Evolutionary conservation across 75 land plant species (phyloP).

Genomic region (Cupressus sempervirens): DNA sequence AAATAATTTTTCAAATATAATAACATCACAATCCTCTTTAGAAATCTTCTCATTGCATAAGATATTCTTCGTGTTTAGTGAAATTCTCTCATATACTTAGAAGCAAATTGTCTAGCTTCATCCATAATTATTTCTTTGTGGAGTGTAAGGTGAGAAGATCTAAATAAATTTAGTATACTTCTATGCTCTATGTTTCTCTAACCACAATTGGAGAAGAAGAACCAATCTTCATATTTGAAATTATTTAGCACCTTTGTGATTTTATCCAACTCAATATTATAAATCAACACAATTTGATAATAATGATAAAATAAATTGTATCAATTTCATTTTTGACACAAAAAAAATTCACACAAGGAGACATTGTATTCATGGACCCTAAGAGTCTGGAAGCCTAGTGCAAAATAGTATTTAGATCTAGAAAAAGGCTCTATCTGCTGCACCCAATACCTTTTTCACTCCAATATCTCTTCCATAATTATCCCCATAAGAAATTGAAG

Average conservation of each 20-base stretch:
- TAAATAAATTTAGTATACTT: constrained; percentile 20
- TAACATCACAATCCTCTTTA: not conserved
- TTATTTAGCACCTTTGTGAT: constrained; percentile 13
- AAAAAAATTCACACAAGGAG: not conserved
- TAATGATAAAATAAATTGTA: not conserved
- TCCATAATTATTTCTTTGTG: constrained; percentile 21
- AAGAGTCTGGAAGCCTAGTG: not conserved
- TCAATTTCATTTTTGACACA: no score
- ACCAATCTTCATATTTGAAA: constrained; percentile 12
- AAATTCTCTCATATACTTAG: constrained; percentile 6
- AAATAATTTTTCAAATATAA: no score
- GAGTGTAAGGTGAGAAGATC: constrained; percentile 15
- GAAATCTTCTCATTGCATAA: not conserved
- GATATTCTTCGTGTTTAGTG: not conserved
- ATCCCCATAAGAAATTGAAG: not conserved
- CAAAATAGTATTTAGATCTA: not conserved
- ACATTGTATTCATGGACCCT: not conserved
- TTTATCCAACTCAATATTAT: not conserved
- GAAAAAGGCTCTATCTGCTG: not conserved
- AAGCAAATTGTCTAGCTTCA: constrained; percentile 17
- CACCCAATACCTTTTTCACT: not conserved
- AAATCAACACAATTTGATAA: not conserved
- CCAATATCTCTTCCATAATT: not conserved
- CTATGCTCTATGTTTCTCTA: constrained; percentile 11
- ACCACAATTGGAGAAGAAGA: constrained; percentile 17